Evolutionary conservation across 2,329 filamentous ascomycete species (phyloP), one percentile per base, ranked within the genome.

Genomic region (Huntiella savannae): DNA sequence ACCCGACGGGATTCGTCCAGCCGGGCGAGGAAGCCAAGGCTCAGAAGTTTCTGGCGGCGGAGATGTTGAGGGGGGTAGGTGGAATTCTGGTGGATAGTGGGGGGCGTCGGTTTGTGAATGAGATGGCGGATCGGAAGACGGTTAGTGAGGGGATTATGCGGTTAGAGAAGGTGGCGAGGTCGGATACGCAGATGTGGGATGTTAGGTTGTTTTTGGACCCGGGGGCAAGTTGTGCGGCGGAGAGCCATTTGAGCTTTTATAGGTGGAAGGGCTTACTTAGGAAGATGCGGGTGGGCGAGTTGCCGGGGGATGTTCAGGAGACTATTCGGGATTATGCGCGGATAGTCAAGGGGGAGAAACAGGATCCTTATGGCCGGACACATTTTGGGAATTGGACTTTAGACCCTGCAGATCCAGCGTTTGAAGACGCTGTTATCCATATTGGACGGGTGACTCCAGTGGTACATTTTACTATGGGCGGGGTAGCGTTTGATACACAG

Each of bases 381-480:
- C 54, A 61, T 0, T 76, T 76, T 49, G 75, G 73, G 0, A 61
- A 67, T 17, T 79, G 75, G 75, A 60, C 52, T 1, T 54, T 78
- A 12, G 58, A 55, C 6, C 51, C 62, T 0, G 60, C 57, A 0
- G 64, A 70, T 11, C 60, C 62, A 4, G 35, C 16, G 4, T 64
- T 62, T 33, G 57, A 63, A 0, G 69, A 76, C 0, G 63, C 70
- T 3, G 63, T 71, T 22, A 61, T 79, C 1, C 76, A 71, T 49
- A 57, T 77, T 0, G 76, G 75, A 0, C 64, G 57, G 1, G 71
- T 79, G 1, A 79, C 76, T 4, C 75, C 75, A 0, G 71, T 79
- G 0, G 65, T 73, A 2, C 75, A 79, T 54, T 79, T 79, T 53
- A 79, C 75, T 1, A 79, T 79, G 75, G 75, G 75, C 4, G 75